These are phyloP conservation scores for Piromyces finnis DNA, from an alignment of 192 early-diverging fungal genomes.

Conservation along the genomic window DNA sequence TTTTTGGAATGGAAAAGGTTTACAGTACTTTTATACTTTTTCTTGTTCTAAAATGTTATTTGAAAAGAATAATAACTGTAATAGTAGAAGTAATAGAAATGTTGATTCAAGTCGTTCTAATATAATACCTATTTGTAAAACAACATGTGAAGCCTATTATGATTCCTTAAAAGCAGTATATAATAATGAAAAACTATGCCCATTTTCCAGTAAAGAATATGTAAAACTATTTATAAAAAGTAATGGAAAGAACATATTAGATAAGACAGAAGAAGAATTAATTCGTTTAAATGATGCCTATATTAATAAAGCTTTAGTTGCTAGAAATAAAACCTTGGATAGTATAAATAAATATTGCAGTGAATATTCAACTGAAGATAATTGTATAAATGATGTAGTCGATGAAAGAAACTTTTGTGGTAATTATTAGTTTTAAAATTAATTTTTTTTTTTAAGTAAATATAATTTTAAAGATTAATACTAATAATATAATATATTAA, in stretches of 20 bases:
- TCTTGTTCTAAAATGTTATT: background rate
- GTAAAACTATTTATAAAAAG: background rate
- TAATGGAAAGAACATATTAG: background rate
- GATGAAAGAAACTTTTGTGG: background rate
- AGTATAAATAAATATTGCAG: background rate
- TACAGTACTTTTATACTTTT: background rate
- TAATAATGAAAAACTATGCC: background rate
- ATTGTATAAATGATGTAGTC: background rate
- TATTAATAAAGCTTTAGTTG: background rate
- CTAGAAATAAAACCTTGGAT: background rate
- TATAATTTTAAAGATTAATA: too few relatives aligned
- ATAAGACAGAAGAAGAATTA: background rate
- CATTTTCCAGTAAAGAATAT: background rate
- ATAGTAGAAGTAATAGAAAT: background rate
- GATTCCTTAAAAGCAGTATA: background rate
- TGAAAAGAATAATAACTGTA: background rate
- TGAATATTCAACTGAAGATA: background rate
- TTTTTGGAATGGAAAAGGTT: background rate
- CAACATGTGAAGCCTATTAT: background rate
- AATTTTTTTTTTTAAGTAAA: too few relatives aligned
- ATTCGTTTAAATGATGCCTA: background rate
- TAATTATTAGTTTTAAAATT: too few relatives aligned
- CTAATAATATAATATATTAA: too few relatives aligned
- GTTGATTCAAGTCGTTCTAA: background rate
- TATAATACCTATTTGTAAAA: background rate